Percentiles rank a stretch among this genome's conserved stretches.
Conservation (phyloP, 129 eudicot genomes). For the Deinandra increscens region DNA sequence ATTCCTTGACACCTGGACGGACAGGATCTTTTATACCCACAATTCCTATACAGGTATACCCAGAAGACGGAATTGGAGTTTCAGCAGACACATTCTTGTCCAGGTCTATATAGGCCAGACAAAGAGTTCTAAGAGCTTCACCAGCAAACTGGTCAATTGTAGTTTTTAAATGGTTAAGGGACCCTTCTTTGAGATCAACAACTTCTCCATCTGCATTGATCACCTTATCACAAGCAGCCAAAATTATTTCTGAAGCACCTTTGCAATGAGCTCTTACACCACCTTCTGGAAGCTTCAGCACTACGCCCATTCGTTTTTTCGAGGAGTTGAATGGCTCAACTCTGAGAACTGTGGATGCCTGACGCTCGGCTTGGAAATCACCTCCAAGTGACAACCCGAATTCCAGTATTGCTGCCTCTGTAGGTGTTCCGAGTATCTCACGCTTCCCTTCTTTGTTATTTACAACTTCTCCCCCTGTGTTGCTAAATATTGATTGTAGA, state of each 20-base stretch:
- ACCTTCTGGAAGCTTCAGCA: slow-evolving; percentile 76
- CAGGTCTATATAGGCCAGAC: slow-evolving; percentile 78
- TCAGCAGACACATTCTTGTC: slow-evolving; percentile 53
- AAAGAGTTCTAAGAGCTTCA: slow-evolving; percentile 86
- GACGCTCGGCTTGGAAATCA: slow-evolving; percentile 58
- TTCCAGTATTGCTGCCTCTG: slow-evolving; percentile 82
- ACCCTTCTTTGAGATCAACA: slow-evolving; percentile 48
- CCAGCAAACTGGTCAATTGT: slow-evolving; percentile 73
- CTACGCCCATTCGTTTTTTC: slow-evolving; percentile 86
- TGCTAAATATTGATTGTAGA: slow-evolving; percentile 76
- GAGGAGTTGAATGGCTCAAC: slow-evolving; percentile 98
- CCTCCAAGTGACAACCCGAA: slow-evolving; percentile 81
- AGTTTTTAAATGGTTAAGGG: slow-evolving; percentile 40
- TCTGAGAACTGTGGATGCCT: slow-evolving; percentile 44
- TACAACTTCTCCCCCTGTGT: slow-evolving; percentile 93
- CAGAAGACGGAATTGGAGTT: slow-evolving; percentile 61
- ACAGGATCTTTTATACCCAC: slow-evolving; percentile 98
- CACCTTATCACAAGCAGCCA: slow-evolving; percentile 76
- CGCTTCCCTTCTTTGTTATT: slow-evolving; percentile 60
- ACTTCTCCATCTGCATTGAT: slow-evolving; percentile 62
- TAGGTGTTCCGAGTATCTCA: slow-evolving; percentile 86
- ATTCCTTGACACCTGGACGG: slow-evolving; percentile 89
- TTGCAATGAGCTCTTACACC: slow-evolving; percentile 68
- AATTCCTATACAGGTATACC: slow-evolving; percentile 80
- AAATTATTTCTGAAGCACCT: slow-evolving; percentile 87